These are phyloP conservation scores for Rhododendron mucronatum DNA, from an alignment of 148 eudicot species.

Conservation along the genomic window DNA sequence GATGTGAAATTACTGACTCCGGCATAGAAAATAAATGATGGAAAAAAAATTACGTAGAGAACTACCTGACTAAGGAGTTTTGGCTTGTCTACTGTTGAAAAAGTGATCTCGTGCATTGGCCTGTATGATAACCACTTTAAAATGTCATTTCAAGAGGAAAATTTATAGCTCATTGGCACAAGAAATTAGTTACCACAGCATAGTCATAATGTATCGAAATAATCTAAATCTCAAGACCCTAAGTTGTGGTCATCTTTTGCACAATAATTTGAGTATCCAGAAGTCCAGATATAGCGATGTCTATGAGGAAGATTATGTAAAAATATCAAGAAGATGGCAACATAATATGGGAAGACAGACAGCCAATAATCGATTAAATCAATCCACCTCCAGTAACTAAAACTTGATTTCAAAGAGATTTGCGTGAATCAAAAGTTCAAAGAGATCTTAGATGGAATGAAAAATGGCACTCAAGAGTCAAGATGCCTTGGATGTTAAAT, in stretches of 20 bases:
- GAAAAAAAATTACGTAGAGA: background rate
- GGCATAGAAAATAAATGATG: background rate
- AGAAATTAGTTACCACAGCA: background rate
- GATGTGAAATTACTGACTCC: background rate
- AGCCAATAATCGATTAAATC: background rate
- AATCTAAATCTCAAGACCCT: background rate
- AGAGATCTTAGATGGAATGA: background rate
- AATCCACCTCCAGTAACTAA: background rate
- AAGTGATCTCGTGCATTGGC: constrained; percentile 65
- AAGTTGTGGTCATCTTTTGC: background rate
- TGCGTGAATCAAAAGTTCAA: background rate
- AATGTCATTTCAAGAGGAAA: background rate
- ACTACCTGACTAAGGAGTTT: constrained; percentile 58
- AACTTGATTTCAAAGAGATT: background rate
- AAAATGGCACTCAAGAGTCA: background rate
- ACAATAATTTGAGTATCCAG: background rate
- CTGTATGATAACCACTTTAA: constrained; percentile 24
- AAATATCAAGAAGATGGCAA: background rate
- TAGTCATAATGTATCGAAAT: background rate
- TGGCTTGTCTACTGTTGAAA: constrained; percentile 57
- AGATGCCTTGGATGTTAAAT: background rate
- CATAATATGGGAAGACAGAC: background rate
- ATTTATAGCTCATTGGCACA: background rate
- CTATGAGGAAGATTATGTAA: background rate
- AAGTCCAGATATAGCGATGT: background rate